Conservation (phyloP, 352 stramenopile species). For the Pythium apleroticum region DNA sequence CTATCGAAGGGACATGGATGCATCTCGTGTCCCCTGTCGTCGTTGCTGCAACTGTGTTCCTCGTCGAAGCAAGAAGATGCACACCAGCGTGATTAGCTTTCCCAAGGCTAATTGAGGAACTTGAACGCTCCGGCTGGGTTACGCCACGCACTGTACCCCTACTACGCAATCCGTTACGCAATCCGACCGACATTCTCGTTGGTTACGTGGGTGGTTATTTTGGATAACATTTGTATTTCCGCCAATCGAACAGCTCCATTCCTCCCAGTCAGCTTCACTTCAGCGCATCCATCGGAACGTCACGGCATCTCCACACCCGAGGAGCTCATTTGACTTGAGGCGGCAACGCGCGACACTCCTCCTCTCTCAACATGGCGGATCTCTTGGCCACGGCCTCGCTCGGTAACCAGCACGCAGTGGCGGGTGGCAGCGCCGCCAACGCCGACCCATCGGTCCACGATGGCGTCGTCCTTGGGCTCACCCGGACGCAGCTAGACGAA, state of each 20-base stretch:
- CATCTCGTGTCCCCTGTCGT: no score
- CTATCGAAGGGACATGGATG: no score
- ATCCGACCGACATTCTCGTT: not conserved
- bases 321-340: constrained; percentile 1
- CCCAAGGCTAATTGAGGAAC: no score
- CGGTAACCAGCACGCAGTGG: constrained; percentile 18
- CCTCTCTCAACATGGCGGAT: constrained; percentile 22
- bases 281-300: not conserved
- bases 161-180: not conserved
- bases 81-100: no score
- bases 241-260: not conserved
- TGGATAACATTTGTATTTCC: not conserved
- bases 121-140: not conserved
- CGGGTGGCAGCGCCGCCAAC: not conserved
- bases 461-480: constrained; percentile 46
- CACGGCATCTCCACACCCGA: not conserved
- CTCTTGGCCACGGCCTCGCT: constrained; percentile 28
- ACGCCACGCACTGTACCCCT: constrained; percentile 1
- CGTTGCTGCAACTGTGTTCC: no score
- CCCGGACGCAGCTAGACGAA: constrained; percentile 36
- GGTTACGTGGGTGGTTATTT: not conserved
- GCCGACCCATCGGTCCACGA: constrained; percentile 21
- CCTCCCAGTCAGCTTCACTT: constrained; percentile 4
- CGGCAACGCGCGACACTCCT: not conserved
- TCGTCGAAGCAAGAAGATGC: no score